Evolutionary conservation across 768 basidiomycete genomes (phyloP).

Genomic region (Calocera cornea): DNA sequence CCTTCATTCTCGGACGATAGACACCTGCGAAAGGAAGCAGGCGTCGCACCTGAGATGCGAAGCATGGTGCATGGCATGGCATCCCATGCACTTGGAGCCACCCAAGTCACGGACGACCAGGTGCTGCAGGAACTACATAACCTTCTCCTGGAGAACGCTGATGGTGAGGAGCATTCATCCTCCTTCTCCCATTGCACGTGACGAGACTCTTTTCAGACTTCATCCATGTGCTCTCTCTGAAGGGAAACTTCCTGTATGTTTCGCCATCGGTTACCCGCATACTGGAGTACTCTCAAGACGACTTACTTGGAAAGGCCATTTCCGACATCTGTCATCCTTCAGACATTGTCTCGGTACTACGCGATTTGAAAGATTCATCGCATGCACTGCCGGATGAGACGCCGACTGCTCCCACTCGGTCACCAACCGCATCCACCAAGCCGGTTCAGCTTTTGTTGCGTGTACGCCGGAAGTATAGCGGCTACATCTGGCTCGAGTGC

Average conservation of each 20-base stretch:
- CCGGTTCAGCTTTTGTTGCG: constrained; percentile 77
- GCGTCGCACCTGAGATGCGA: neutral
- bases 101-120: constrained; percentile 9
- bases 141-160: constrained; percentile 30
- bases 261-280: constrained; percentile 65
- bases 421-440: constrained; percentile 25
- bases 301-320: constrained; percentile 66
- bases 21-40: neutral
- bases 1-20: neutral
- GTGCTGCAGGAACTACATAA: constrained; percentile 17
- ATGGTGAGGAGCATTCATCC: constrained; percentile 19
- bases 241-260: constrained; percentile 85
- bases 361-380: constrained; percentile 66
- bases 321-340: constrained; percentile 76
- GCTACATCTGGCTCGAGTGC: constrained; percentile 82
- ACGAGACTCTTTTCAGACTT: constrained; percentile 61
- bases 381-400: neutral
- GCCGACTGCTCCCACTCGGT: neutral
- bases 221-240: constrained; percentile 79
- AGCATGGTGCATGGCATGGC: neutral
- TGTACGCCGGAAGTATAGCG: constrained; percentile 48
- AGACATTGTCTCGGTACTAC: constrained; percentile 79
- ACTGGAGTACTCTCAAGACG: constrained; percentile 74
- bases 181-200: constrained; percentile 11
- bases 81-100: neutral